A percentile compares a stretch with the other conserved stretches of the same genome.
Conservation (phyloP, 495 filamentous ascomycete species). For the Aspergillus baeticus region DNA sequence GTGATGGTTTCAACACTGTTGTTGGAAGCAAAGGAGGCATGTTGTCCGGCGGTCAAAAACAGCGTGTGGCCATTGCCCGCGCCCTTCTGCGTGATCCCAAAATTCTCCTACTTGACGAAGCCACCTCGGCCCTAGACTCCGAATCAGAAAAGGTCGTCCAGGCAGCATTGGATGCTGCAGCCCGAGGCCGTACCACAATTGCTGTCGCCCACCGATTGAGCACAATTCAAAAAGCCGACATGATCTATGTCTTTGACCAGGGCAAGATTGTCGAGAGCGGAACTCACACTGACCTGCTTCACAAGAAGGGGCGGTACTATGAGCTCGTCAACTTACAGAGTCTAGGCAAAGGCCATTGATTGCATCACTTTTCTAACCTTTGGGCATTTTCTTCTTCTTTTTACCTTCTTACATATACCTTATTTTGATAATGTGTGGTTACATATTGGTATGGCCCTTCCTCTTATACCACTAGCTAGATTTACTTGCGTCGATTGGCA, state of each 20-base stretch:
- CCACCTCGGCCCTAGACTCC: slow-evolving; percentile 77
- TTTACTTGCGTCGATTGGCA: slow-evolving; percentile 2
- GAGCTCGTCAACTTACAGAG: slow-evolving; percentile 80
- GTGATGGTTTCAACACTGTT: slow-evolving; percentile 71
- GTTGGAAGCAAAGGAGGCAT: slow-evolving; percentile 77
- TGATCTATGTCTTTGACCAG: slow-evolving; percentile 81
- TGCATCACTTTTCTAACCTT: slow-evolving; percentile 3
- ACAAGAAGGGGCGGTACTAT: slow-evolving; percentile 65
- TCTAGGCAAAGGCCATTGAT: slow-evolving; percentile 57
- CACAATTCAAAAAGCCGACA: slow-evolving; percentile 79
- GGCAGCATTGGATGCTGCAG: slow-evolving; percentile 71
- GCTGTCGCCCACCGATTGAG: slow-evolving; percentile 76
- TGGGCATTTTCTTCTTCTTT: neutral
- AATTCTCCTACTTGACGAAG: slow-evolving; percentile 76
- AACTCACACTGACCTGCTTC: slow-evolving; percentile 66
- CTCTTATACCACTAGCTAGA: neutral
- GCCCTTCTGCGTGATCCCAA: slow-evolving; percentile 71
- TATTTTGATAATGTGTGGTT: slow-evolving; percentile 10
- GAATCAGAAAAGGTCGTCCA: slow-evolving; percentile 84
- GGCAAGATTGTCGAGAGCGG: slow-evolving; percentile 73
- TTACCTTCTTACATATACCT: slow-evolving; percentile 5
- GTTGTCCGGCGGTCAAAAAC: slow-evolving; percentile 81
- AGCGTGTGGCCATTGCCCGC: slow-evolving; percentile 74
- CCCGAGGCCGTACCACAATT: slow-evolving; percentile 73
- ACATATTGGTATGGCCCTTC: neutral